These are phyloP conservation scores for Aurantiochytrium sp. DNA, from an alignment of 108 stramenopile species.

Conservation along the genomic window DNA sequence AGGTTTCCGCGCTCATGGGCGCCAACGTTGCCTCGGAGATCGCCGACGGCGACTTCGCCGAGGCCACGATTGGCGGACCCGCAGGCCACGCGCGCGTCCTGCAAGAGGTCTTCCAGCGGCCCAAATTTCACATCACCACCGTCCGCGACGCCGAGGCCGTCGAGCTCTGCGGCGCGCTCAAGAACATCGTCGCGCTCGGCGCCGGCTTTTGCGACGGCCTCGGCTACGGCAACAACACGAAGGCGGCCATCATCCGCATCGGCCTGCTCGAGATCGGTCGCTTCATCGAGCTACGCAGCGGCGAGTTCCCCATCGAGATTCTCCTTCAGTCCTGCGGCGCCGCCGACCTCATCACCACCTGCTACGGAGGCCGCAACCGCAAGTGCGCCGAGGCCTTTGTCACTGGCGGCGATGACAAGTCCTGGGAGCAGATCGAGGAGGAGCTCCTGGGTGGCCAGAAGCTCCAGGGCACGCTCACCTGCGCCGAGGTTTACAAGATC, in stretches of 20 bases:
- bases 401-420: neutral
- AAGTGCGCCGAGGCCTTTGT: constrained; percentile 89
- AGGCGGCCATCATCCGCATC: constrained; percentile 88
- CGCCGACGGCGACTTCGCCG: constrained; percentile 82
- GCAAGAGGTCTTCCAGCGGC: constrained; percentile 70
- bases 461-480: constrained; percentile 80
- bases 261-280: constrained; percentile 80
- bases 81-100: constrained; percentile 66
- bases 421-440: constrained; percentile 63
- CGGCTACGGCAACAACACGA: constrained; percentile 81
- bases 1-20: constrained; percentile 91
- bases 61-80: constrained; percentile 78
- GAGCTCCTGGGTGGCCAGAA: constrained; percentile 84
- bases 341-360: constrained; percentile 93
- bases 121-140: constrained; percentile 75
- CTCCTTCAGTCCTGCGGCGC: constrained; percentile 89
- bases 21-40: constrained; percentile 94
- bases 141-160: constrained; percentile 80
- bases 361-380: constrained; percentile 91
- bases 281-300: constrained; percentile 79
- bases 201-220: constrained; percentile 93
- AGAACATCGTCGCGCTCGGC: constrained; percentile 91
- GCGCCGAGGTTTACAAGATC: constrained; percentile 71
- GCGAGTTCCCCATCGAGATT: constrained; percentile 59
- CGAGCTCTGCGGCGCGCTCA: constrained; percentile 90